Conservation (phyloP, 441 rosid genomes). For the Gossypium schwendimanii region DNA sequence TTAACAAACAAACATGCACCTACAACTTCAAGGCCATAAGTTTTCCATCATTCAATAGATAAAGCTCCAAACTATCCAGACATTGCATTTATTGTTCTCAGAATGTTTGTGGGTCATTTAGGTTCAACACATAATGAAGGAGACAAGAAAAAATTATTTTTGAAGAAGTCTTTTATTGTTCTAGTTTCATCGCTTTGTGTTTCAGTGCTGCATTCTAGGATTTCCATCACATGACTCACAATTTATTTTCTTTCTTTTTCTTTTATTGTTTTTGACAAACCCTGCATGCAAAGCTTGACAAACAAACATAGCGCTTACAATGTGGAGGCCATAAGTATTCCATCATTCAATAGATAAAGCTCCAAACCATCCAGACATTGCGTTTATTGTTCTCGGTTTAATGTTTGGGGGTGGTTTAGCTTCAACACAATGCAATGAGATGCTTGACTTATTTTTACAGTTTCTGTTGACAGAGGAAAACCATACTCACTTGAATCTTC, state of each 20-base stretch:
- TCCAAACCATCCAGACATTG: not conserved
- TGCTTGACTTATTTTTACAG: not conserved
- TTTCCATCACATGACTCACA: not conserved
- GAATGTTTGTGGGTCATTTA: not conserved
- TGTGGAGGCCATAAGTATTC: not conserved
- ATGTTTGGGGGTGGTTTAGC: not conserved
- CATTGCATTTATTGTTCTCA: not conserved
- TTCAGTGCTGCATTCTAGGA: not conserved
- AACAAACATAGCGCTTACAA: not conserved
- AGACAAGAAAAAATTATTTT: not conserved
- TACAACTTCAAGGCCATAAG: not conserved
- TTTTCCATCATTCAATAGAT: not conserved
- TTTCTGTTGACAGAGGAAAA: not conserved
- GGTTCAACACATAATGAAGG: not conserved
- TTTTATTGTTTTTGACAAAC: not conserved
- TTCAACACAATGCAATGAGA: not conserved
- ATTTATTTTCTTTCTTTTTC: not conserved
- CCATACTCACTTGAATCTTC: conserved; percentile 17
- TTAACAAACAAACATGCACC: not conserved
- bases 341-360: not conserved
- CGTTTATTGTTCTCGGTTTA: not conserved
- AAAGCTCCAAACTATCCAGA: not conserved
- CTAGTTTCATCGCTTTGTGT: not conserved
- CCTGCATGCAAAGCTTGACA: not conserved
- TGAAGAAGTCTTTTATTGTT: not conserved